Base-by-base conservation (phyloP, 306 rosid species). In the Prunus mongolica region DNA sequence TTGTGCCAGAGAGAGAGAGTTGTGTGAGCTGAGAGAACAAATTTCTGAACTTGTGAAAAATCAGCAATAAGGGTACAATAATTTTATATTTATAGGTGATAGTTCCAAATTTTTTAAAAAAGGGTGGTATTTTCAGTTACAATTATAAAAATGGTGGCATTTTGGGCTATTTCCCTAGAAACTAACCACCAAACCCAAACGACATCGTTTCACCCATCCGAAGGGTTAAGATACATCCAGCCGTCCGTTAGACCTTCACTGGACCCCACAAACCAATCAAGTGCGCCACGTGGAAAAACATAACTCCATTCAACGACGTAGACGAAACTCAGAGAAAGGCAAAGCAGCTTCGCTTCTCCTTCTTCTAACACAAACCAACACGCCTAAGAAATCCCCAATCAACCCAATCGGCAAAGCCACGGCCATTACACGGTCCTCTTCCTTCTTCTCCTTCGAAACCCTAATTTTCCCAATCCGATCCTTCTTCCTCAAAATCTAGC, bases 361-460 rank as follows among this genome's bases (percentile, higher is more conserved):
- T 45, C 78, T 25, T 34, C 47, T 77, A 63, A 45, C 19, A 19
- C 61, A 44, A 54, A 20, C 2, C 82, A 79, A 82, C 85, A 60
- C 84, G 83, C 71, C 69, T 80, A 80, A 80, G 89, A 47, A 75
- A 72, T 15, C 66, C 73, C n/a, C 30, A 19, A 32, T 9, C 76
- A 32, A 20, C 10, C 64, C 52, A 8, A 65, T 5, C 30, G 50
- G 45, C 41, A 19, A 5, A 54, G 50, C 27, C 72, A 44, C 77
- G 15, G 47, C 80, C 13, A 38, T 4, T 30, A 30, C 72, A 3
- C 61, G 27, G 83, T 64, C 82, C 87, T 38, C 4, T 45, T 5
- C 30, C 47, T 11, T 46, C 24, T 58, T 32, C 67, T 67, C 47
- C 47, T 18, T 14, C 49, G 25, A 80, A 65, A 3, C 68, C 78